Evolutionary conservation across 331 rosid genomes (phyloP).

Genomic region (Pyrus hybrid): DNA sequence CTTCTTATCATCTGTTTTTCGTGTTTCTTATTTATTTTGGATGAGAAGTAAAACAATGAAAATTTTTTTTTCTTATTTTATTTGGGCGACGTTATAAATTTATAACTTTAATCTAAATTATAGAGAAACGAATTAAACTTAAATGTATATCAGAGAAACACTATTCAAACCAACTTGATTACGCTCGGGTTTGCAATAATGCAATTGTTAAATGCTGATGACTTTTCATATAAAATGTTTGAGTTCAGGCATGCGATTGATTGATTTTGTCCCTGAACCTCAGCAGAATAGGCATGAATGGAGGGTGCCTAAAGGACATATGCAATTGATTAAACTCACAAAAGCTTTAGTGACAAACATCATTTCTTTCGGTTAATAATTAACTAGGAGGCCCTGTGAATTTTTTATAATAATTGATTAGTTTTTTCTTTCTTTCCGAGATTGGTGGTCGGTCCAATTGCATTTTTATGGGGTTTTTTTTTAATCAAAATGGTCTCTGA

Average conservation of each 20-base stretch:
- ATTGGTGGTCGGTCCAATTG: background rate
- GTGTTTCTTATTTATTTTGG: too few species aligned
- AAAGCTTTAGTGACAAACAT: slow-evolving; percentile 1
- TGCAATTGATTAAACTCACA: slow-evolving; percentile 5
- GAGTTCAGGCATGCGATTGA: background rate
- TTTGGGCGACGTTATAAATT: too few species aligned
- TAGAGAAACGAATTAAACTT: accelerated
- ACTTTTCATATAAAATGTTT: too few species aligned
- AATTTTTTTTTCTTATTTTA: too few species aligned
- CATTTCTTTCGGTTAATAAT: background rate
- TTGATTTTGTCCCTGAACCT: background rate
- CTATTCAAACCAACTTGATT: accelerated
- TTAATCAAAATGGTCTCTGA: too few species aligned
- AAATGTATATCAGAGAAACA: accelerated
- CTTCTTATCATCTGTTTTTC: too few species aligned
- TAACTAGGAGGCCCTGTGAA: background rate
- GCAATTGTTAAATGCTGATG: background rate
- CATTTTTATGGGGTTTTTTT: too few species aligned
- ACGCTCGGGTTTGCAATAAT: too few species aligned
- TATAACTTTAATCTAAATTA: too few species aligned
- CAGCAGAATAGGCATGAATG: background rate
- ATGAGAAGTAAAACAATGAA: too few species aligned
- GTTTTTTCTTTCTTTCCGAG: background rate
- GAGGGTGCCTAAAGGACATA: background rate
- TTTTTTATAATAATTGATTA: background rate